Percentiles rank a stretch among this genome's conserved stretches.
phyloP scores from a whole-genome alignment of 2,329 filamentous ascomycete species.

The Penicillium sp. region DNA sequence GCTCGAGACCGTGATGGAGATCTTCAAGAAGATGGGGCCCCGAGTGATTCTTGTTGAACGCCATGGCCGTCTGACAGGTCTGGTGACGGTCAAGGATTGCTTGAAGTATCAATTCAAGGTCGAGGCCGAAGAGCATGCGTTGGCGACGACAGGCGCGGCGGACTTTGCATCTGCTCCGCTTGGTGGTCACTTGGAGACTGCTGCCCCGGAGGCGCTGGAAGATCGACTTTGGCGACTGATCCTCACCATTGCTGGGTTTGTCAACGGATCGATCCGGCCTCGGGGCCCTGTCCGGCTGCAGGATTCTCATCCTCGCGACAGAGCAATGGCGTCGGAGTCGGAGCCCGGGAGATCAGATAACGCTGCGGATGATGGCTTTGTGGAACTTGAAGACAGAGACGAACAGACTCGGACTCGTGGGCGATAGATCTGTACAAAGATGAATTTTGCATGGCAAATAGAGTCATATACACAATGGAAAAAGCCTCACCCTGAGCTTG shows the following conservation, averaged over 20 bases:
- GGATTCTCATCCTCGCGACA: slow-evolving; percentile 16
- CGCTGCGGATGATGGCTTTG: slow-evolving; percentile 44
- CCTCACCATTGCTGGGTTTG: slow-evolving; percentile 24
- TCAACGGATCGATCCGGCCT: slow-evolving; percentile 11
- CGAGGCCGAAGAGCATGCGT: slow-evolving; percentile 69
- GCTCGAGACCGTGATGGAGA: slow-evolving; percentile 94
- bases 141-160: slow-evolving; percentile 29
- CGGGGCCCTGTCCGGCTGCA: slow-evolving; percentile 11
- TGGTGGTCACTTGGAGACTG: slow-evolving; percentile 16
- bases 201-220: slow-evolving; percentile 25
- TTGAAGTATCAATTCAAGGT: slow-evolving; percentile 96
- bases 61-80: slow-evolving; percentile 70
- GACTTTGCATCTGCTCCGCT: slow-evolving; percentile 15
- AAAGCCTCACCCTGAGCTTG: too few species aligned
- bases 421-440: background rate
- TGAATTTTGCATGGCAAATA: background rate
- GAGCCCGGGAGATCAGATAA: slow-evolving; percentile 44
- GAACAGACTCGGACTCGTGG: slow-evolving; percentile 11
- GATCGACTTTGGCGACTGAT: slow-evolving; percentile 35
- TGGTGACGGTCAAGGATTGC: slow-evolving; percentile 96
- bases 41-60: slow-evolving; percentile 90
- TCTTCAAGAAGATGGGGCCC: slow-evolving; percentile 96
- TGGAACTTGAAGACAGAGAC: slow-evolving; percentile 41
- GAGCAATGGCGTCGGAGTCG: slow-evolving; percentile 11
- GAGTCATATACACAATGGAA: too few species aligned